Evolutionary conservation across 139 green algal genomes (phyloP).

Genomic region (Chlorella sp.): DNA sequence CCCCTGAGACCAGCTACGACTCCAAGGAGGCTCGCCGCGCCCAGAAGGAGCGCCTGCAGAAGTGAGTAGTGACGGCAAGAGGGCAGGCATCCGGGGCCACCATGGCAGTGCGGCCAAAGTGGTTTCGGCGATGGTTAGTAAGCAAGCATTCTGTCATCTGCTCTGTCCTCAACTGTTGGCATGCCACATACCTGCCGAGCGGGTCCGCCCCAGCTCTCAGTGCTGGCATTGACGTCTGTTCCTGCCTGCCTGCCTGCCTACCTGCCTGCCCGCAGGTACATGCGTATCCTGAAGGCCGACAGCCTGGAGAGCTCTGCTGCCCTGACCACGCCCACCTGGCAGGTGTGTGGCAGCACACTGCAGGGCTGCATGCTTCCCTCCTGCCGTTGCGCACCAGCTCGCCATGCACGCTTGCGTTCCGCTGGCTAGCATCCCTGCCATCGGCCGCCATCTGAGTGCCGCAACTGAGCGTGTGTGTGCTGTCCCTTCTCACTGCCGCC

Average conservation of each 20-base stretch:
- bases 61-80: background rate
- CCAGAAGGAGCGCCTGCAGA: background rate
- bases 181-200: background rate
- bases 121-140: background rate
- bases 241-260: background rate
- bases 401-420: no score
- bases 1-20: constrained; percentile 32
- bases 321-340: no score
- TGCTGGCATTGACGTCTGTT: no score
- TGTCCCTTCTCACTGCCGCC: background rate
- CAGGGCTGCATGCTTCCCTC: background rate
- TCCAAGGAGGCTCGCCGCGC: background rate
- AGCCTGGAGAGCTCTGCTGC: no score
- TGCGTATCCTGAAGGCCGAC: no score
- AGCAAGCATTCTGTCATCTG: background rate
- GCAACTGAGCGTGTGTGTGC: no score
- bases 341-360: no score
- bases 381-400: background rate
- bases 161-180: no score
- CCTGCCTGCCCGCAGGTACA: background rate
- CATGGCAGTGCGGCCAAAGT: background rate
- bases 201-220: background rate
- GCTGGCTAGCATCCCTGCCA: no score
- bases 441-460: no score
- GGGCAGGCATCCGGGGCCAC: no score